These are phyloP conservation scores for Esteya vermicola DNA, from an alignment of 2,329 filamentous ascomycete species.

Conservation along the genomic window DNA sequence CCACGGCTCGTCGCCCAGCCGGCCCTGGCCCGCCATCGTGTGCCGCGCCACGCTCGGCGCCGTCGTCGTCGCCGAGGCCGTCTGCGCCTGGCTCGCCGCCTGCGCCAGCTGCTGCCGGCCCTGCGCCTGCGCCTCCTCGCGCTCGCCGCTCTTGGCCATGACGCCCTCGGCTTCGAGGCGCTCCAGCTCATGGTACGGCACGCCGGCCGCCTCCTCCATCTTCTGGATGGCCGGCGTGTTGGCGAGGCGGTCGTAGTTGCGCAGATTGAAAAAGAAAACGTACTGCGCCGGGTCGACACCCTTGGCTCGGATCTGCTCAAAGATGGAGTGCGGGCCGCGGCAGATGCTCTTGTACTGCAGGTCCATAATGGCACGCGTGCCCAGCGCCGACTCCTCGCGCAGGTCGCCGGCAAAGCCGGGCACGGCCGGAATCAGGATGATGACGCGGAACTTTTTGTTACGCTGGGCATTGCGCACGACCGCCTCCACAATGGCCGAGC, in stretches of 20 bases:
- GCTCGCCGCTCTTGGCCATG: constrained; percentile 61
- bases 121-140: no score
- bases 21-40: constrained; percentile 58
- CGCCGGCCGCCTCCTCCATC: constrained; percentile 63
- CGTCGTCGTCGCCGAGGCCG: constrained; percentile 26
- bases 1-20: constrained; percentile 57
- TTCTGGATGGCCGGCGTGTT: constrained; percentile 59
- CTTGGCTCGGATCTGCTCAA: constrained; percentile 54
- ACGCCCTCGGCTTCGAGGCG: constrained; percentile 79
- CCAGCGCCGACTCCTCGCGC: constrained; percentile 65
- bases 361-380: constrained; percentile 92
- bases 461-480: constrained; percentile 70
- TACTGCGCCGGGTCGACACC: constrained; percentile 68
- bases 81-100: constrained; percentile 51
- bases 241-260: constrained; percentile 86
- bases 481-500: constrained; percentile 79
- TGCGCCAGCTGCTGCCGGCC: no score
- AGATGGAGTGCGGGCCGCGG: constrained; percentile 83
- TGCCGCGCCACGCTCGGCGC: constrained; percentile 53
- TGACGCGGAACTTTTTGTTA: constrained; percentile 69
- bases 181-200: constrained; percentile 77
- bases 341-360: constrained; percentile 96
- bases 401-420: constrained; percentile 92
- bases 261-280: constrained; percentile 87
- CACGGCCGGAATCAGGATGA: constrained; percentile 79